Evolutionary conservation across 2,329 filamentous ascomycete species (phyloP).

Genomic region (Alternaria atra): DNA sequence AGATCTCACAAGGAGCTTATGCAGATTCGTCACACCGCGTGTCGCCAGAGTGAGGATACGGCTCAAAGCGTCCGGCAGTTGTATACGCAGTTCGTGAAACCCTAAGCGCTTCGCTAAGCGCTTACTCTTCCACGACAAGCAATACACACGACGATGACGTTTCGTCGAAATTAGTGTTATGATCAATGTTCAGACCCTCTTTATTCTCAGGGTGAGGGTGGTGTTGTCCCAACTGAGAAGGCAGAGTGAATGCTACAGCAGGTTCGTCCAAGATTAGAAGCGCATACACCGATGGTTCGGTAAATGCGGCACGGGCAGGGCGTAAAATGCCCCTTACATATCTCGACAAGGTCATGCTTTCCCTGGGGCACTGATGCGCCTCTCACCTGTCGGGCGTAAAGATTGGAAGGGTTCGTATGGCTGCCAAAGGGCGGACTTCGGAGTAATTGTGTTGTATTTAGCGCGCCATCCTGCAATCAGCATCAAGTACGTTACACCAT

Average conservation of each 20-base stretch:
- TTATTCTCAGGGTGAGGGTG: neutral
- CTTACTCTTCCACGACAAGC: neutral
- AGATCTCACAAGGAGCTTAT: constrained; percentile 4
- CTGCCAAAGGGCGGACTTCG: constrained; percentile 9
- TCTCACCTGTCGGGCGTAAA: neutral
- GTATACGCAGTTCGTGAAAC: constrained; percentile 12
- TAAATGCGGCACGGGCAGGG: constrained; percentile 1
- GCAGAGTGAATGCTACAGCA: neutral
- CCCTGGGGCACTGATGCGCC: neutral
- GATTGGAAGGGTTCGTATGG: constrained; percentile 1
- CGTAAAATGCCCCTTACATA: constrained; percentile 4
- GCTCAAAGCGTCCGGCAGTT: neutral
- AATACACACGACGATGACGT: neutral
- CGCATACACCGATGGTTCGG: neutral
- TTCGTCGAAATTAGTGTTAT: neutral
- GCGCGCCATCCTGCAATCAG: constrained; percentile 5
- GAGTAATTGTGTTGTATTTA: neutral
- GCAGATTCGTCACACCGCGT: constrained; percentile 8
- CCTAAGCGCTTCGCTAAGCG: constrained; percentile 12
- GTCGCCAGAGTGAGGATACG: neutral
- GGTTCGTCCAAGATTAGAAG: neutral
- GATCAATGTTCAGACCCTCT: neutral
- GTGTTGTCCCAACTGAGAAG: neutral
- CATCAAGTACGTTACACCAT: constrained; percentile 1
- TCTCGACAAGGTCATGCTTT: neutral